Percentiles rank a stretch among this genome's conserved stretches.
Conservation (phyloP, 2,329 filamentous ascomycete species). For the Alternaria hordeiaustralica region DNA sequence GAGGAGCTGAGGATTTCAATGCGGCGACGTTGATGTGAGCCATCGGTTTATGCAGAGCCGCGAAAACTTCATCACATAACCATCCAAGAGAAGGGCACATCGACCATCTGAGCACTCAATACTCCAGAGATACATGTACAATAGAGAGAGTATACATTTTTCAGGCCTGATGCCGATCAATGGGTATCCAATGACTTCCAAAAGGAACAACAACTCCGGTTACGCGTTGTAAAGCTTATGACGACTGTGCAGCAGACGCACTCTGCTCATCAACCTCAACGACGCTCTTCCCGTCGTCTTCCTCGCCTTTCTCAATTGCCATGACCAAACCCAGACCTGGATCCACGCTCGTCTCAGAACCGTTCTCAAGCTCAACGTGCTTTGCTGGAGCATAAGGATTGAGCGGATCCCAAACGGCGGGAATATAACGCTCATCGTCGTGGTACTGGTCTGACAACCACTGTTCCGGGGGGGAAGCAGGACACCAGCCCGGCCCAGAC, state of each 20-base stretch:
- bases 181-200: not conserved
- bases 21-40: not conserved
- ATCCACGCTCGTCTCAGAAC: not conserved
- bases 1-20: not conserved
- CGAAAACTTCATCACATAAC: not conserved
- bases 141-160: not conserved
- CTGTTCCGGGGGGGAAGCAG: no score
- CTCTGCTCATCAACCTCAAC: rapidly evolving
- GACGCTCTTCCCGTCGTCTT: rapidly evolving
- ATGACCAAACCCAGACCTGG: not conserved
- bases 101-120: not conserved
- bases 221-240: not conserved
- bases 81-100: not conserved
- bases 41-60: not conserved
- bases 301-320: not conserved
- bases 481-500: no score
- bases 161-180: not conserved
- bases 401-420: constrained; percentile 5
- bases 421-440: constrained; percentile 3
- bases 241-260: no score
- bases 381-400: no score
- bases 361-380: not conserved
- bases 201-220: not conserved
- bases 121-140: not conserved
- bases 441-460: constrained; percentile 8